Conservation (phyloP, 108 stramenopile species). For the Pseudonitzschia multistriata region DNA sequence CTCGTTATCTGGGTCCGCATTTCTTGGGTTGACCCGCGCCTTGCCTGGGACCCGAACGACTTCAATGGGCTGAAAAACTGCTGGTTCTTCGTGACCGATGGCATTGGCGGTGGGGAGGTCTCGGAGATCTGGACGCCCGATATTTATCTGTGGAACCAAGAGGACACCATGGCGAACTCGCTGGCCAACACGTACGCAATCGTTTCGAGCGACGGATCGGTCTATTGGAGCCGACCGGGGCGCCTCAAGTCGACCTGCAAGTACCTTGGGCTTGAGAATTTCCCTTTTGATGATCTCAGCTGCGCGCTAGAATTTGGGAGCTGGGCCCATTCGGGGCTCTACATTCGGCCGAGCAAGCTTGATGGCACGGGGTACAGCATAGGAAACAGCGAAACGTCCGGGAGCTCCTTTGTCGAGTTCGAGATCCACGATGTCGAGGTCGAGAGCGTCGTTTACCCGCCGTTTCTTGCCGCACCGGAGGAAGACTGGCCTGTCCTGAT, state of each 20-base stretch:
- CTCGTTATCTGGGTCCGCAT: constrained; percentile 43
- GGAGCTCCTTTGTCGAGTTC: constrained; percentile 35
- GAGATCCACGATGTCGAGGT: constrained; percentile 17
- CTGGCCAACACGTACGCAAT: constrained; percentile 34
- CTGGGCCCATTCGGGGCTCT: constrained; percentile 36
- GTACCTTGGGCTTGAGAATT: constrained; percentile 35
- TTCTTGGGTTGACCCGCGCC: constrained; percentile 40
- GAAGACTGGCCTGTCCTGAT: constrained; percentile 47
- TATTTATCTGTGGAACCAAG: constrained; percentile 45
- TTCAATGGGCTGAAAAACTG: constrained; percentile 23
- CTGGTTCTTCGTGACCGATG: constrained; percentile 39
- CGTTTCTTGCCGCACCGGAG: constrained; percentile 24
- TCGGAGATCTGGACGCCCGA: constrained; percentile 56
- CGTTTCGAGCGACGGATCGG: constrained; percentile 25
- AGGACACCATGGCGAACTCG: constrained; percentile 10
- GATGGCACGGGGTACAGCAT: constrained; percentile 23
- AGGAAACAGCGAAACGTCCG: constrained; percentile 39
- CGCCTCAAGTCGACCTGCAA: constrained; percentile 36
- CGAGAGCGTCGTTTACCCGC: constrained; percentile 27
- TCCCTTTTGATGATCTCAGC: constrained; percentile 38
- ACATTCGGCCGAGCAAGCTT: constrained; percentile 19
- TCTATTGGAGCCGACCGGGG: constrained; percentile 44
- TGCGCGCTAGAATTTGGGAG: constrained; percentile 42
- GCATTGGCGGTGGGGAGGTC: constrained; percentile 32
- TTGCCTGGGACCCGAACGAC: constrained; percentile 35